phyloP scores from a whole-genome alignment of 768 basidiomycete genomes.

The Kwoniella heveanensis region DNA sequence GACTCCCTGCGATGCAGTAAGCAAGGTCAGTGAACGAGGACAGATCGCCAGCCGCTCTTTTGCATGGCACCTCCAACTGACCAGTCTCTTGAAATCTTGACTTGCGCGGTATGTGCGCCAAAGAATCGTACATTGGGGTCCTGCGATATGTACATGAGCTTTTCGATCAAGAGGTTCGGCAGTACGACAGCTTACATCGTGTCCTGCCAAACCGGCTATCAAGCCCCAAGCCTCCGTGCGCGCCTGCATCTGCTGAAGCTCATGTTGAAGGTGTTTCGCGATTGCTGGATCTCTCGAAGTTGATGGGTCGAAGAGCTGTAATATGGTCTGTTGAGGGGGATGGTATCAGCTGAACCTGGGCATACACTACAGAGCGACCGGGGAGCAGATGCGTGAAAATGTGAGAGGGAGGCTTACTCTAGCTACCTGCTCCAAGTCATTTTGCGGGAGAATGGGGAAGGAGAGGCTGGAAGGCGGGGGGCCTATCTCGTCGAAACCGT shows the following conservation, averaged over 20 bases:
- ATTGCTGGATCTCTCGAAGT: constrained; percentile 40
- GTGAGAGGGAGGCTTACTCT: constrained; percentile 22
- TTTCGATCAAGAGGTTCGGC: not conserved
- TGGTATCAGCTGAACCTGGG: too few species aligned
- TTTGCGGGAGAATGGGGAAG: constrained; percentile 42
- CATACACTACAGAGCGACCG: too few species aligned
- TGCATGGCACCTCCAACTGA: too few species aligned
- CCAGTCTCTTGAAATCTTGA: constrained; percentile 93
- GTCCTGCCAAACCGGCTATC: constrained; percentile 45
- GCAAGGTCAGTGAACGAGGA: not conserved
- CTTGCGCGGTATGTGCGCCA: constrained; percentile 88
- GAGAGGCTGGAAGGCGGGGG: constrained; percentile 9
- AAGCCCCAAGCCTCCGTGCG: constrained; percentile 53
- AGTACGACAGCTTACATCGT: constrained; percentile 37
- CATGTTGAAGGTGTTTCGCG: constrained; percentile 46
- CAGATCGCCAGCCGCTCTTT: too few species aligned
- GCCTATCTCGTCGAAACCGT: not conserved
- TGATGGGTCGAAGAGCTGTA: constrained; percentile 44
- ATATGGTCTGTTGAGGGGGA: constrained; percentile 45
- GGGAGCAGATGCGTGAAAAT: too few species aligned
- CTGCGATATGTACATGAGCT: constrained; percentile 24
- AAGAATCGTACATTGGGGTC: constrained; percentile 91
- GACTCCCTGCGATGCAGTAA: constrained; percentile 66
- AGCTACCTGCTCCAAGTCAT: constrained; percentile 46
- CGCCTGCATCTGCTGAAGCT: constrained; percentile 46